Evolutionary conservation across 2,329 filamentous ascomycete species (phyloP), one percentile per base, ranked within the genome.

Genomic region (Ceratocystis eucalypticola): DNA sequence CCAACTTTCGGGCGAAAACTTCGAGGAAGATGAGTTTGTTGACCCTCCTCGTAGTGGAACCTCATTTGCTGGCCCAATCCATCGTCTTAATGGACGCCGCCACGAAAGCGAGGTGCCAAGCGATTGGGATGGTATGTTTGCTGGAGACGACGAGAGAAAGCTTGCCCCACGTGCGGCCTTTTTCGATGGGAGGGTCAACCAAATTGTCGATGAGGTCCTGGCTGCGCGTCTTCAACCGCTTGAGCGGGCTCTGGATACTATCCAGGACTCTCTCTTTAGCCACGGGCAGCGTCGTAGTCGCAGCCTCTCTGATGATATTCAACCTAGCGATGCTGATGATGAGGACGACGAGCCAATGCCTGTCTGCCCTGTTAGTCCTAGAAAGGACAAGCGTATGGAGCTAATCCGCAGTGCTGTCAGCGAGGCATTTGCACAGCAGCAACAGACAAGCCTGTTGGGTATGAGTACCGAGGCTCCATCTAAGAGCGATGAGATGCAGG

Each of bases 241-340:
- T 37, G 90, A 96, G 75, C 85, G 86, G 73, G 84, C 86, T n/a
- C 76, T 99, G 66, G 82, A 84, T 65, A 81, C 80, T 30, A 95
- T 97, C 50, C 88, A 93, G 70, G 66, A 84, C 84, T 2, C 75
- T 96, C 20, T 79, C 88, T 70, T 80, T 83, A 33, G 78, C 79
- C 37, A 79, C 79, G 84, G 10, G 83, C 79, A 82, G 37, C 81
- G 81, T 50, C 81, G 82, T 30, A 80, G 83, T 70, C 84, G 85
- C 70, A 90, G 86, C 74, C 75, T 84, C 50, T 92, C 88, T 61
- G 84, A 80, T n/a, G 88, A 91, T 37, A 72, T 82, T 2, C 80
- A 84, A 61, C 86, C 95, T 68, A 96, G 93, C 73, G 94, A 97
- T 76, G 93, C 94, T 10, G 93, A 97, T 74, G 92, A 96, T 69